Evolutionary conservation across 164 flowering plant genomes (phyloP).

Genomic region (Magnolia changhungtana): DNA sequence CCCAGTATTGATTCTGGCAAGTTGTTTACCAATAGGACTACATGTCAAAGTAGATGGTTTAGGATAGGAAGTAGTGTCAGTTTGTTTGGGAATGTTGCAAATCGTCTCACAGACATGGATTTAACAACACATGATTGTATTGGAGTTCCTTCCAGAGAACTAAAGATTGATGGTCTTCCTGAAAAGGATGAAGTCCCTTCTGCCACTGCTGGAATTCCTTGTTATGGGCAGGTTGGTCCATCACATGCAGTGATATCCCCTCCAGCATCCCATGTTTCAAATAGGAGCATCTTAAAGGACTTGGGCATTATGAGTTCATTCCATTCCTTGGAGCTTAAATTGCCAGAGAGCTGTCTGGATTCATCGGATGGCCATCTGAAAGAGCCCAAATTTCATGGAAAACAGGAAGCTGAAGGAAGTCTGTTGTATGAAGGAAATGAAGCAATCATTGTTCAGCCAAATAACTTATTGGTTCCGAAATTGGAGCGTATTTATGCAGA

Average conservation of each 20-base stretch:
- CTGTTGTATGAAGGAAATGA: constrained; percentile 23
- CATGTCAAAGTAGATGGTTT: constrained; percentile 70
- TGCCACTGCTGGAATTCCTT: constrained; percentile 8
- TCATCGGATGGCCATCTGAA: constrained; percentile 2
- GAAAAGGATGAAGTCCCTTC: constrained; percentile 16
- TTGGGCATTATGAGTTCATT: constrained; percentile 7
- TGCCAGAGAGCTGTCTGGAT: constrained; percentile 1
- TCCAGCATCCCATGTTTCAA: constrained; percentile 25
- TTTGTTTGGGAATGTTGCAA: constrained; percentile 29
- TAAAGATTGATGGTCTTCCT: constrained; percentile 12
- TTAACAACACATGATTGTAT: constrained; percentile 47
- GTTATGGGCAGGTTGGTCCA: constrained; percentile 16
- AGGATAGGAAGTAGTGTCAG: constrained; percentile 38
- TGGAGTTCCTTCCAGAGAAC: constrained; percentile 37
- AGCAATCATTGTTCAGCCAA: constrained; percentile 6
- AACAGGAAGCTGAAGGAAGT: constrained; percentile 22
- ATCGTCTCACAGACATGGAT: constrained; percentile 41
- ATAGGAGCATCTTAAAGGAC: constrained; percentile 23
- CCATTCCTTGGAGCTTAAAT: constrained; percentile 1
- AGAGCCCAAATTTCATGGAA: constrained; percentile 6
- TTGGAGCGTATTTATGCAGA: constrained; percentile 3
- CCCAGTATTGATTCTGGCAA: constrained; percentile 51
- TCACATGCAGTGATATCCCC: constrained; percentile 26
- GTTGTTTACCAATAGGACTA: constrained; percentile 39
- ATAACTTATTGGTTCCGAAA: constrained; percentile 4